Evolutionary conservation across 1,284 basidiomycete species (phyloP).

Genomic region (Sanghuangporus sanghuang): DNA sequence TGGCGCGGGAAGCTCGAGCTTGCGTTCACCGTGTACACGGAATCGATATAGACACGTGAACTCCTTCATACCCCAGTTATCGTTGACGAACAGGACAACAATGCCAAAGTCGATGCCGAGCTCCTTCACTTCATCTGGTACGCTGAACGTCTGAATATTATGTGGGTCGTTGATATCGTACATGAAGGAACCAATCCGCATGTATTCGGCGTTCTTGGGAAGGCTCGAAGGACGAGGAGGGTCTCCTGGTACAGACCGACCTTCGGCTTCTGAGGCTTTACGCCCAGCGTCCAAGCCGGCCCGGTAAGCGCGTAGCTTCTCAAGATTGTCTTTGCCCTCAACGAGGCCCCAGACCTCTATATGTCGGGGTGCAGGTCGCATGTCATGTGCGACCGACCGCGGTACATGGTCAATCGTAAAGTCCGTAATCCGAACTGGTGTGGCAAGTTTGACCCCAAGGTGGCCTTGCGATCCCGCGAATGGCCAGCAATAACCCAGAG

Average conservation of each 20-base stretch:
- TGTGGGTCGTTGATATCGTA: conserved; percentile 70
- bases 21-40: conserved; percentile 59
- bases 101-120: conserved; percentile 77
- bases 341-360: conserved; percentile 90
- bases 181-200: conserved; percentile 73
- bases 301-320: conserved; percentile 49
- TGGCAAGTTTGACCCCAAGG: conserved; percentile 75
- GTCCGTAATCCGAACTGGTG: conserved; percentile 64
- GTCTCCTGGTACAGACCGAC: conserved; percentile 36
- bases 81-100: conserved; percentile 73
- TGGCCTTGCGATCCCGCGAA: conserved; percentile 76
- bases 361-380: conserved; percentile 74
- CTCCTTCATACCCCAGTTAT: conserved; percentile 82
- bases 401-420: conserved; percentile 89
- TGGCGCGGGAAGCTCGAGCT: conserved; percentile 16
- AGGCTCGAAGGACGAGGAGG: conserved; percentile 46
- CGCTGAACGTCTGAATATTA: conserved; percentile 85
- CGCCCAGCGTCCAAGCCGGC: conserved; percentile 34
- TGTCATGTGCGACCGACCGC: conserved; percentile 71
- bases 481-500: conserved; percentile 91
- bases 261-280: conserved; percentile 28
- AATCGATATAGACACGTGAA: conserved; percentile 92
- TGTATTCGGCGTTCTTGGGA: conserved; percentile 48
- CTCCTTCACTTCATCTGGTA: conserved; percentile 58
- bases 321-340: conserved; percentile 68